Percentiles rank a stretch among this genome's conserved stretches.
Evolutionary conservation across 257 asterid species (phyloP).

Genomic region (Solanum chaucha): DNA sequence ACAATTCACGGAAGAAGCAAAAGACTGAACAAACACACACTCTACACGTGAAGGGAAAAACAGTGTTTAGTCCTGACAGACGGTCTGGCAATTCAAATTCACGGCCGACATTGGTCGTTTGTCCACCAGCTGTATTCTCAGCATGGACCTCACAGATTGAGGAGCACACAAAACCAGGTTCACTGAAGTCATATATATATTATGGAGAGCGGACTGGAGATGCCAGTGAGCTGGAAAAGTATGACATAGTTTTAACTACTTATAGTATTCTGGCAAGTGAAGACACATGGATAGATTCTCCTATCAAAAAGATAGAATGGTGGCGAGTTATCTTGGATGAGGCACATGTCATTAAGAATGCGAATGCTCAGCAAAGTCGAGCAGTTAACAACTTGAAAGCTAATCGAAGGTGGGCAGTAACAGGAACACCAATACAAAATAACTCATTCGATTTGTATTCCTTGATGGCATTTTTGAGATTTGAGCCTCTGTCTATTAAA

Average conservation of each 20-base stretch:
- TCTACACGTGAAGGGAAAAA: conserved; percentile 6
- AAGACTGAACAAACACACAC: conserved; percentile 6
- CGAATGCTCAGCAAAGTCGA: conserved; percentile 49
- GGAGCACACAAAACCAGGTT: conserved; percentile 57
- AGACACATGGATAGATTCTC: conserved; percentile 38
- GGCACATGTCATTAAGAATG: conserved; percentile 77
- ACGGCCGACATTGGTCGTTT: conserved; percentile 51
- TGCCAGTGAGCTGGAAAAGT: conserved; percentile 38
- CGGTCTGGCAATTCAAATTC: neutral
- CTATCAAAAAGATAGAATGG: conserved; percentile 70
- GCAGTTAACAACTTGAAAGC: conserved; percentile 59
- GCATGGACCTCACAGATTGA: conserved; percentile 64
- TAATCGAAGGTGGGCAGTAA: conserved; percentile 73
- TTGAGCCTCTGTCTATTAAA: conserved; percentile 71
- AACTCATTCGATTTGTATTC: conserved; percentile 63
- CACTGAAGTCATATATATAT: conserved; percentile 55
- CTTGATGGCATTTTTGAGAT: conserved; percentile 56
- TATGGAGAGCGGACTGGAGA: conserved; percentile 66
- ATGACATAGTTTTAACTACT: conserved; percentile 70
- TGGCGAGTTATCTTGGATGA: conserved; percentile 75
- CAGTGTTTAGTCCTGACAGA: neutral
- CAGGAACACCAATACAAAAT: conserved; percentile 80
- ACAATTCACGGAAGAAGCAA: conserved; percentile 12
- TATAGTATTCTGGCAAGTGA: conserved; percentile 54
- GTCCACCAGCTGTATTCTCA: conserved; percentile 74